Conservation (phyloP, 345 rosid species). For the Rhodamnia rubescens region DNA sequence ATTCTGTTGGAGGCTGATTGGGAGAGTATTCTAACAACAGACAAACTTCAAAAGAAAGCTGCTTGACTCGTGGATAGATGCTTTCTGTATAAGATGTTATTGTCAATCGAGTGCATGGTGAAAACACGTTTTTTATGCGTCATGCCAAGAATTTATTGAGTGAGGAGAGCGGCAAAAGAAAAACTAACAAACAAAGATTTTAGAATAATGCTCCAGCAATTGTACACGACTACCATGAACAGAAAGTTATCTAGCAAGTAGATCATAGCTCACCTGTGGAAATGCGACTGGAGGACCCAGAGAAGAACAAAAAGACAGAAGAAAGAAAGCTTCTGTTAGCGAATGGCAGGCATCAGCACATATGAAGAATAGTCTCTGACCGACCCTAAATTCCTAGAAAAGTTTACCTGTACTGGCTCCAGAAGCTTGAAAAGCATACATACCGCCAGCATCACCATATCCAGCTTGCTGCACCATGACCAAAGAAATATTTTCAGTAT, state of each 20-base stretch:
- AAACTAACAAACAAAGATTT: neutral
- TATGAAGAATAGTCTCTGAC: neutral
- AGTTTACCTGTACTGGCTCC: slow-evolving; percentile 21
- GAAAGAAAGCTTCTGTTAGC: neutral
- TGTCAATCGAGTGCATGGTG: neutral
- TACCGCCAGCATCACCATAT: slow-evolving; percentile 78
- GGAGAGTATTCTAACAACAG: neutral
- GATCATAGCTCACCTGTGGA: slow-evolving; percentile 70
- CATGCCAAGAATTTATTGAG: neutral
- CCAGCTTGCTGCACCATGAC: slow-evolving; percentile 32
- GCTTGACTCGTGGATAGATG: neutral
- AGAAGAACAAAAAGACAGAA: neutral
- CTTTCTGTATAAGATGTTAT: neutral
- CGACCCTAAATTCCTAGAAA: neutral
- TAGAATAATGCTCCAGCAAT: neutral
- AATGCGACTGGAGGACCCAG: slow-evolving; percentile 51
- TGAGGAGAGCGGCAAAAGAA: neutral
- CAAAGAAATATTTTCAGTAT: neutral
- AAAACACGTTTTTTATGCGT: neutral
- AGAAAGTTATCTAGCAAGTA: neutral
- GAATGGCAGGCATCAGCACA: neutral
- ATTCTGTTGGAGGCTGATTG: neutral
- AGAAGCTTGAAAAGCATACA: slow-evolving; percentile 24
- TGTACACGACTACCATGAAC: neutral
- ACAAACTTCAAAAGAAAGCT: neutral